These are phyloP conservation scores for Sugiyamaella pinicola DNA, from an alignment of 1,139 yeast species.

Conservation along the genomic window DNA sequence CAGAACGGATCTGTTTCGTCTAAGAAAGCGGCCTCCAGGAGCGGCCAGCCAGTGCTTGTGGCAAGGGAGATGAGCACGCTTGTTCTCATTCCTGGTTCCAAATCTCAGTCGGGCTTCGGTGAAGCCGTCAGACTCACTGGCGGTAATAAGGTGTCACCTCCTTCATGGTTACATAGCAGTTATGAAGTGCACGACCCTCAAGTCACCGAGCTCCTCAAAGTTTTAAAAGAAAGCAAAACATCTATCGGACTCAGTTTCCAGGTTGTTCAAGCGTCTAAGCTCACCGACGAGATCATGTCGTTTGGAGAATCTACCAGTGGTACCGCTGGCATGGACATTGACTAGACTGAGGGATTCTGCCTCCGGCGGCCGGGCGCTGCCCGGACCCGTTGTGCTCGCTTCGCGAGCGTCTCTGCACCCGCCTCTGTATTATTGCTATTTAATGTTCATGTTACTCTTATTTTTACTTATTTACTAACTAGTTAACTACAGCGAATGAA, in stretches of 20 bases:
- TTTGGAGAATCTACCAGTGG: constrained; percentile 5
- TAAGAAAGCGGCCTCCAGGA: constrained; percentile 34
- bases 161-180: constrained; percentile 86
- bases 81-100: constrained; percentile 52
- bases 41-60: constrained; percentile 50
- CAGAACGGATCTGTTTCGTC: constrained; percentile 47
- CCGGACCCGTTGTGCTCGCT: no score
- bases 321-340: constrained; percentile 23
- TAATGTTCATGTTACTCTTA: constrained; percentile 3
- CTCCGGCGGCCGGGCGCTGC: no score
- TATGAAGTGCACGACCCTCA: constrained; percentile 41
- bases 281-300: constrained; percentile 24
- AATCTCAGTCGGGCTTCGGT: constrained; percentile 49
- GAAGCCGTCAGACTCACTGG: constrained; percentile 82
- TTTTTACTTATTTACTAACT: not conserved
- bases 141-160: constrained; percentile 63
- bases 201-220: constrained; percentile 33
- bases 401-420: constrained; percentile 7
- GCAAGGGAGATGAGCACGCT: constrained; percentile 83
- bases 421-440: constrained; percentile 2
- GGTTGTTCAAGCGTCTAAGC: constrained; percentile 36
- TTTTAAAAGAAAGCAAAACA: constrained; percentile 30
- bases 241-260: constrained; percentile 36
- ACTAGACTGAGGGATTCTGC: constrained; percentile 1
- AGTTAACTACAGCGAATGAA: not conserved